Base-by-base conservation (phyloP, 768 basidiomycete species). In the Neoboletus brunneissimus region DNA sequence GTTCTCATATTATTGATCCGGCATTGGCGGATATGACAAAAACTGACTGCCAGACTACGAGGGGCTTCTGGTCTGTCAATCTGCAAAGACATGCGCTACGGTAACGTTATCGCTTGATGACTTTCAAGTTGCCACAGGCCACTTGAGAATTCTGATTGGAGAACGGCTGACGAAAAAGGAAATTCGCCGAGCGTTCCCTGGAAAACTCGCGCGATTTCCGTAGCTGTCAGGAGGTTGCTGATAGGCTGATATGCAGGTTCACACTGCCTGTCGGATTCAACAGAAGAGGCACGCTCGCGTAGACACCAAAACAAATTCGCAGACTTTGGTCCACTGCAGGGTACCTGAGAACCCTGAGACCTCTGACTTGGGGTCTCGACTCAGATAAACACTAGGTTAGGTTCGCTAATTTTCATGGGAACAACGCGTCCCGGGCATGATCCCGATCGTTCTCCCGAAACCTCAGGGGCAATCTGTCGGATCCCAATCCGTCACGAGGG, bases 361-460 rank as follows among this genome's bases (percentile, higher is more conserved):
- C 49, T 2, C 18, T 27, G 31, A 20, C 12, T 20, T 23, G 32
- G 34, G 20, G 29, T 20, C 23, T 53, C 34, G 16, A 20, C 42
- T 47, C 29, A 32, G 37, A 49, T 48, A 32, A 23, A 23, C 40
- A 43, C 51, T 64, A 62, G 48, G 62, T 69, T 67, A 62, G 32
- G 62, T 69, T 67, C 22, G 15, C 27, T 18, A 13, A 40, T 25
- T 45, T 41, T 40, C 20, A 34, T 35, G 50, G 43, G 43, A 57
- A 66, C 57, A 46, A n/a, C 48, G 22, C 42, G 47, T 32, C 42
- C 47, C 20, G 18, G 42, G 10, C 46, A 45, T 35, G 25, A 13
- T 32, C 32, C 29, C 34, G 54, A 38, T 32, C 38, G 20, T 44
- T 34, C 51, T 29, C 35, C 46, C 22, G 42, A 42, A 29, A 42